Conservation (phyloP, 768 basidiomycete genomes). For the Gymnopilus junonius region DNA sequence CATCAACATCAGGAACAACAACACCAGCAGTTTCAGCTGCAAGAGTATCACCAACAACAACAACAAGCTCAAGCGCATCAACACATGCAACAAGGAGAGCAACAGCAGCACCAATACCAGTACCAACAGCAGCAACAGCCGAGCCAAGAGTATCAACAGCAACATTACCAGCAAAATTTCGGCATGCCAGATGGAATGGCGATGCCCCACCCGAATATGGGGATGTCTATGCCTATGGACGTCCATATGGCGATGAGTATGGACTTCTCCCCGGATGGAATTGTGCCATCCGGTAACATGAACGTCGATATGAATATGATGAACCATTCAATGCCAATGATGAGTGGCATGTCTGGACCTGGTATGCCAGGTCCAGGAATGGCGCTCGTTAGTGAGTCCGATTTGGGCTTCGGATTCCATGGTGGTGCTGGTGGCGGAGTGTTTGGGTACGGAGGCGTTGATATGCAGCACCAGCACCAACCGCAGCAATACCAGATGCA, state of each 20-base stretch:
- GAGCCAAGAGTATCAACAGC: not conserved
- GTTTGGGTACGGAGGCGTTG: constrained; percentile 6
- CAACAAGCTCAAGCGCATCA: not conserved
- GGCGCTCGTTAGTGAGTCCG: constrained; percentile 21
- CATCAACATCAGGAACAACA: not conserved
- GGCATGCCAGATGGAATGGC: not conserved
- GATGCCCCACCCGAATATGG: not conserved
- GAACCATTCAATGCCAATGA: not conserved
- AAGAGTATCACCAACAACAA: not conserved
- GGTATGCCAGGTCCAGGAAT: not conserved
- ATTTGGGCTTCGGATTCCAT: constrained; percentile 26
- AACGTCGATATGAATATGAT: not conserved
- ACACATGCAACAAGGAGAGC: not conserved
- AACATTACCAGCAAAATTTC: not conserved
- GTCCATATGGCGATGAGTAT: constrained; percentile 4
- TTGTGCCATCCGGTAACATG: too few species aligned
- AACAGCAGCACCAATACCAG: not conserved
- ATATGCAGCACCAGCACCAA: constrained; percentile 1
- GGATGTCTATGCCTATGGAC: constrained; percentile 2
- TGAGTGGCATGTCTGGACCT: not conserved
- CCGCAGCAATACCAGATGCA: constrained; percentile 7
- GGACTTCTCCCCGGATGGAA: not conserved
- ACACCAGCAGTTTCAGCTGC: not conserved
- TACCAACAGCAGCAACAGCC: not conserved
- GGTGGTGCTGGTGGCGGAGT: constrained; percentile 14